Percentiles rank a stretch among this genome's conserved stretches.
Conservation (phyloP, 2,329 filamentous ascomycete species). For the Xylariaceae sp. region DNA sequence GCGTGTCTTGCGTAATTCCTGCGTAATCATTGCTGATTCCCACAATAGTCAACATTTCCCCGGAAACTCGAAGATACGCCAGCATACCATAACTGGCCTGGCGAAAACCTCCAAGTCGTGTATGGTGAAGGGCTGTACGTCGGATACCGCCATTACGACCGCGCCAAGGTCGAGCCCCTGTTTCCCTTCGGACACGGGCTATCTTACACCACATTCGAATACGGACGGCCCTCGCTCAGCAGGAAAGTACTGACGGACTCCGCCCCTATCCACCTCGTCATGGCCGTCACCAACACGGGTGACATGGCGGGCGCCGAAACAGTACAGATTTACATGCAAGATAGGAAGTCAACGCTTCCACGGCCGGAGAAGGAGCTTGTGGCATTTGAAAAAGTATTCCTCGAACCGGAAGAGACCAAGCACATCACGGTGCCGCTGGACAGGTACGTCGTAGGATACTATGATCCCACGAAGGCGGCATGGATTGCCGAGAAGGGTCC, state of each 20-base stretch:
- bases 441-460: conserved; percentile 54
- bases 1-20: too few species aligned
- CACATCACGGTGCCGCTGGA: conserved; percentile 43
- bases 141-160: conserved; percentile 69
- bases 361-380: conserved; percentile 66
- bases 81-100: conserved; percentile 67
- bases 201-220: conserved; percentile 65
- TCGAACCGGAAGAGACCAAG: conserved; percentile 52
- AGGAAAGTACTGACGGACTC: conserved; percentile 36
- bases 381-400: conserved; percentile 59
- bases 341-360: conserved; percentile 56
- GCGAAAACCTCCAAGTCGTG: conserved; percentile 60
- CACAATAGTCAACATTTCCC: conserved; percentile 57
- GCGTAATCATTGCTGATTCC: background rate
- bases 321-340: conserved; percentile 63
- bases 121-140: conserved; percentile 71
- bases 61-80: conserved; percentile 58
- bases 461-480: conserved; percentile 50
- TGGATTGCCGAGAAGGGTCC: conserved; percentile 63
- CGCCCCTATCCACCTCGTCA: conserved; percentile 39
- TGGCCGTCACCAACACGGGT: conserved; percentile 52
- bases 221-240: conserved; percentile 51
- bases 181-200: conserved; percentile 72
- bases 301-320: conserved; percentile 53
- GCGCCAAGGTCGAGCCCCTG: conserved; percentile 50